Evolutionary conservation across 1,284 basidiomycete genomes (phyloP).

Genomic region (Pisolithus thermaeus): DNA sequence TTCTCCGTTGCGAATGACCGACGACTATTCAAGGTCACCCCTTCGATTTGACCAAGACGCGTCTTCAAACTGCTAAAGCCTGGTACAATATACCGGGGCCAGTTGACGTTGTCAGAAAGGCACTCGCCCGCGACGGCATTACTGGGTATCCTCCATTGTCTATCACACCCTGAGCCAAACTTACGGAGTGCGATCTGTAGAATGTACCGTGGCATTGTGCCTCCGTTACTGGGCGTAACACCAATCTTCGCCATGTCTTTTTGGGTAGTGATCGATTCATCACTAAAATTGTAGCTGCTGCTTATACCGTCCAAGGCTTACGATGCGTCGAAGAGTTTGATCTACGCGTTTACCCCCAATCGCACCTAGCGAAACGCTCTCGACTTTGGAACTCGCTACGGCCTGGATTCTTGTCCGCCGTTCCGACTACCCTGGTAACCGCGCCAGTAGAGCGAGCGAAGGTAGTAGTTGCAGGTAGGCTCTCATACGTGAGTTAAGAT

Average conservation of each 20-base stretch:
- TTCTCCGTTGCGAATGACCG: constrained; percentile 10
- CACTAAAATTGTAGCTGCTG: constrained; percentile 2
- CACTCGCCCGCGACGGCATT: constrained; percentile 83
- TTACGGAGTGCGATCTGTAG: constrained; percentile 34
- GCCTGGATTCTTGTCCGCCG: constrained; percentile 95
- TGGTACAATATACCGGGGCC: constrained; percentile 86
- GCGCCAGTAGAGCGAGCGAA: constrained; percentile 98
- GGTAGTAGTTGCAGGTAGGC: constrained; percentile 83
- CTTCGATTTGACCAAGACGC: constrained; percentile 96
- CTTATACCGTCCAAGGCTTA: constrained; percentile 63
- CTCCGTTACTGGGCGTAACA: constrained; percentile 93
- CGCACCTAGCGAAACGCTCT: constrained; percentile 60
- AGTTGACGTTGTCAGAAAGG: constrained; percentile 92
- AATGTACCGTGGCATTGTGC: constrained; percentile 94
- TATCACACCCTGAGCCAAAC: constrained; percentile 6
- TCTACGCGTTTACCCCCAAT: constrained; percentile 67
- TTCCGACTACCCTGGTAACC: constrained; percentile 89
- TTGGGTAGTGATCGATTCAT: constrained; percentile 61
- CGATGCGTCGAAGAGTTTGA: constrained; percentile 88
- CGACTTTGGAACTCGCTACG: constrained; percentile 80
- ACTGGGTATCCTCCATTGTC: constrained; percentile 57
- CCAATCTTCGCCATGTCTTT: constrained; percentile 99
- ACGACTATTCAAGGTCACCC: constrained; percentile 69
- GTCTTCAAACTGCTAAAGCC: constrained; percentile 95
- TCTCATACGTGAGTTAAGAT: background rate